Evolutionary conservation across 2,329 filamentous ascomycete genomes (phyloP), one percentile per base, ranked within the genome.

Genomic region (Myriosclerotinia scirpicola): DNA sequence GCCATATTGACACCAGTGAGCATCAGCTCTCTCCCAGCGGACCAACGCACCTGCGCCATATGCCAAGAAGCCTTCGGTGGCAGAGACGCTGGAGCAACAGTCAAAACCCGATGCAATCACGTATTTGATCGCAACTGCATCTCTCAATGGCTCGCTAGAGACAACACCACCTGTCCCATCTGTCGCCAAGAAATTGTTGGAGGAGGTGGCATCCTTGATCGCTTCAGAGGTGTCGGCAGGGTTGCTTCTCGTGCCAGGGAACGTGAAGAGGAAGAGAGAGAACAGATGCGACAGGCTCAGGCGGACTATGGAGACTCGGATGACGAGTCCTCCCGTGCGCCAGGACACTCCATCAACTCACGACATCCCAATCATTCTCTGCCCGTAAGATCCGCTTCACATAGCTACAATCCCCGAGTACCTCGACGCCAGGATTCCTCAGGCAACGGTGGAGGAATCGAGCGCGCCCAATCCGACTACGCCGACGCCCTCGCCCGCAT

Each of bases 201-300:
- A 46, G 42, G 30, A 38, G 14, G 42, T 36, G 20, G 56, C 14
- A 15, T 55, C 15, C n/a, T 20, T 36, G 56, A 60, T 38, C 20
- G 30, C 1, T 1, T 60, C 14, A 36, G 56, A 38, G 7, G n/a
- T 26, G 15, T 59, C 26, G 17, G 5, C 14, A 46, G 7, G 11
- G 14, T 2, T 11, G 1, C 14, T 9, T 30, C 26, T 22, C 42
- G 11, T 3, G 30, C 44, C 5, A 48, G 56, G 48, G 42, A 48
- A 36, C 44, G 42, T 48, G 42, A 12, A 5, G 30, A 9, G 1
- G 56, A 59, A 3, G 56, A 59, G 7, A 36, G 56, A 36, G 56
- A 60, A 48, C 44, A 59, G 12, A 59, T 50, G 56, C 20, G 11
- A 36, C 56, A 60, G 22, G 56, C 56, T 11, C 56, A 50, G 36